These are phyloP conservation scores for Acorus gramineus DNA, from an alignment of 106 monocot genomes.

Conservation along the genomic window DNA sequence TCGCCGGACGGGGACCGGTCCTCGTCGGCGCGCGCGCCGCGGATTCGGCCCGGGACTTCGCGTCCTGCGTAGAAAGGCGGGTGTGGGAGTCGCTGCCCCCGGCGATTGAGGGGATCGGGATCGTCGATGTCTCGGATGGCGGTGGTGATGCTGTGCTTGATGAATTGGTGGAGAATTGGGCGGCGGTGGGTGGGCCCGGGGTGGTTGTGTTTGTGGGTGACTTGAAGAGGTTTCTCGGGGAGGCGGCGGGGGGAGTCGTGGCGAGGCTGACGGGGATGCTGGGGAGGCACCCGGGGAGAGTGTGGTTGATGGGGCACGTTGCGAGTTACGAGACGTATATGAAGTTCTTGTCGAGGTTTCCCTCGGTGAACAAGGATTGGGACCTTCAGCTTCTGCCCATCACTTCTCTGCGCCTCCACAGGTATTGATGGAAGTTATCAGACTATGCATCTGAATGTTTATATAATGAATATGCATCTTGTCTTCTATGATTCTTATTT, in stretches of 20 bases:
- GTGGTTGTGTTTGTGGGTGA: constrained; percentile 48
- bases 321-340: constrained; percentile 53
- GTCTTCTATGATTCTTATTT: no score
- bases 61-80: constrained; percentile 13
- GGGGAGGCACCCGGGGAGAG: constrained; percentile 19
- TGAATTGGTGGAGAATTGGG: constrained; percentile 14
- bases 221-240: constrained; percentile 44
- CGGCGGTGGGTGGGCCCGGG: constrained; percentile 9
- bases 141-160: not conserved
- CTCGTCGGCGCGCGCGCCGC: constrained; percentile 57
- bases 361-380: constrained; percentile 37
- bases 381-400: constrained; percentile 27
- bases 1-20: constrained; percentile 32
- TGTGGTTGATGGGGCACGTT: constrained; percentile 67
- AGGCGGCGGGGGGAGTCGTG: constrained; percentile 20
- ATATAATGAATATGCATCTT: no score
- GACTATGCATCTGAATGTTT: no score
- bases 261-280: constrained; percentile 38
- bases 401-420: no score
- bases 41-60: constrained; percentile 43
- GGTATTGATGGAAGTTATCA: no score
- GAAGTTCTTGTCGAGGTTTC: constrained; percentile 28
- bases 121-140: constrained; percentile 20
- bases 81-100: constrained; percentile 18
- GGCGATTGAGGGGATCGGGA: constrained; percentile 23